Percentiles rank a stretch among this genome's conserved stretches.
Conservation (phyloP, 148 eudicot genomes). For the Nepenthes mirabilis region DNA sequence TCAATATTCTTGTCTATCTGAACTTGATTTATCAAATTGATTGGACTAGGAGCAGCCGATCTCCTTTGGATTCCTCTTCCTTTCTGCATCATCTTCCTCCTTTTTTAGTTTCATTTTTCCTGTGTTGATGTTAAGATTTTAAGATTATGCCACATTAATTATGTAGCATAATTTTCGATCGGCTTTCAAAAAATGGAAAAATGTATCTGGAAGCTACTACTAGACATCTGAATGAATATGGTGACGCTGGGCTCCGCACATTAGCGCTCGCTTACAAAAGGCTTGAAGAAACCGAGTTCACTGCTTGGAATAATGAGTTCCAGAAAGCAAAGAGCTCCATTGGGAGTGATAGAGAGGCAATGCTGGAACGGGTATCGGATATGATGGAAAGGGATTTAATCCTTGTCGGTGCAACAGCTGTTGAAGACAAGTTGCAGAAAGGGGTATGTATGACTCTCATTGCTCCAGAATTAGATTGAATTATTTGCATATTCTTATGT, state of each 20-base stretch:
- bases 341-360: conserved; percentile 58
- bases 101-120: too few species aligned
- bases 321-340: conserved; percentile 62
- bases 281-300: conserved; percentile 62
- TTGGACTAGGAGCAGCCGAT: background rate
- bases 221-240: conserved; percentile 75
- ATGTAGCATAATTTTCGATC: conserved; percentile 80
- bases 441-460: conserved; percentile 47
- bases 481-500: background rate
- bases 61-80: too few species aligned
- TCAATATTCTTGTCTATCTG: background rate
- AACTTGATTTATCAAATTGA: too few species aligned
- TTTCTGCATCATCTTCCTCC: too few species aligned
- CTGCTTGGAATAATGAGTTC: conserved; percentile 75
- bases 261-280: conserved; percentile 75
- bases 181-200: conserved; percentile 73
- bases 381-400: conserved; percentile 78
- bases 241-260: conserved; percentile 86
- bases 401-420: conserved; percentile 95
- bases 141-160: background rate
- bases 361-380: conserved; percentile 62
- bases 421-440: conserved; percentile 87
- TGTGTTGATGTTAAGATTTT: too few species aligned
- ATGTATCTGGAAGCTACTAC: conserved; percentile 51
- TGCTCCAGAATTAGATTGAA: background rate